A percentile compares a stretch with the other conserved stretches of the same genome.
Evolutionary conservation across 2,329 filamentous ascomycete species (phyloP).

Genomic region (Aspergillus sp.): DNA sequence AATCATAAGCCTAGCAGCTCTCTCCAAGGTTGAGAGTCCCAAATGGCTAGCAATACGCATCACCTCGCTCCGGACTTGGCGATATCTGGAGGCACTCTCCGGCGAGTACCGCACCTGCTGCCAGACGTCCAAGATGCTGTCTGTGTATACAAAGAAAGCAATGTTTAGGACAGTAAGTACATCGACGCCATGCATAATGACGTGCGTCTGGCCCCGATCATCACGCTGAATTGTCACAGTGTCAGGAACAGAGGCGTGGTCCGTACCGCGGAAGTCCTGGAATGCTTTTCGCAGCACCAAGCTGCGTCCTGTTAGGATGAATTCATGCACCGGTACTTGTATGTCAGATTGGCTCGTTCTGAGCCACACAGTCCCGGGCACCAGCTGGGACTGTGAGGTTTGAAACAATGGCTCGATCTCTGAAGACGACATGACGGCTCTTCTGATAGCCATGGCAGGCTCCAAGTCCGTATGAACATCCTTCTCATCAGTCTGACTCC

Average conservation of each 20-base stretch:
- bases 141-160: conserved; percentile 77
- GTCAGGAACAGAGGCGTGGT: conserved; percentile 61
- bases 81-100: conserved; percentile 69
- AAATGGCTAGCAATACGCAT: conserved; percentile 79
- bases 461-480: conserved; percentile 34
- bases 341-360: conserved; percentile 66
- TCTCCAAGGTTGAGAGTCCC: conserved; percentile 70
- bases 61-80: conserved; percentile 78
- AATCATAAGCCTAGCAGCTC: conserved; percentile 73
- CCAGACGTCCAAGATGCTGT: conserved; percentile 82
- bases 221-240: conserved; percentile 59
- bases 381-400: conserved; percentile 25
- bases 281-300: conserved; percentile 65
- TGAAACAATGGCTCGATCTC: conserved; percentile 48
- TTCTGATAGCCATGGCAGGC: conserved; percentile 36
- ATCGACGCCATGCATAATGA: conserved; percentile 72
- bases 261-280: conserved; percentile 56
- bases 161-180: conserved; percentile 78
- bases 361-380: conserved; percentile 39
- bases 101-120: conserved; percentile 70
- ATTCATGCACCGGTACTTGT: conserved; percentile 77
- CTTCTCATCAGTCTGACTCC: conserved; percentile 38
- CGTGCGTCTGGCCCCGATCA: conserved; percentile 53
- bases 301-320: conserved; percentile 76
- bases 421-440: conserved; percentile 45